A percentile compares a stretch with the other conserved stretches of the same genome.
Conservation (phyloP, 106 monocot species). For the Alisma plantagoaquatica region DNA sequence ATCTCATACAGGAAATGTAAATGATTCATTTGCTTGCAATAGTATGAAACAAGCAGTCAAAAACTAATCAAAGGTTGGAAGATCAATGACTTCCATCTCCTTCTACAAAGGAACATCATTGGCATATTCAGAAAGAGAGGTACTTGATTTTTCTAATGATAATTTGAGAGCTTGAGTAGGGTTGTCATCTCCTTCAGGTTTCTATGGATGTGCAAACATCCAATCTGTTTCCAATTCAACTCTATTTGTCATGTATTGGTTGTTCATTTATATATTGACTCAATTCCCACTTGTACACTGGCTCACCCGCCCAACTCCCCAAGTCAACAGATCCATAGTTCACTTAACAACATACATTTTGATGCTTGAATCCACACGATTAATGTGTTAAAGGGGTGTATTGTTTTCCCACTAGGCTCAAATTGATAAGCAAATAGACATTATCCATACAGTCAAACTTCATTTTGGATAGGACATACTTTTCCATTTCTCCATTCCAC, state of each 20-base stretch:
- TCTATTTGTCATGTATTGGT: slow-evolving; percentile 89
- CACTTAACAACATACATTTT: no score
- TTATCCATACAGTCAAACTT: no score
- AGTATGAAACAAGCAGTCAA: slow-evolving; percentile 64
- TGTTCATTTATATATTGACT: no score
- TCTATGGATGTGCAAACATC: slow-evolving; percentile 93
- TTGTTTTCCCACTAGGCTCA: no score
- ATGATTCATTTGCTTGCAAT: slow-evolving; percentile 63
- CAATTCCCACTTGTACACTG: no score
- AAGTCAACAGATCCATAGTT: no score
- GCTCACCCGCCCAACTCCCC: no score
- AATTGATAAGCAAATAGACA: no score
- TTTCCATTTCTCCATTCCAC: no score
- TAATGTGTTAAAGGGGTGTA: no score
- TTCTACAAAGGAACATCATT: slow-evolving; percentile 17
- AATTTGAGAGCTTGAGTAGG: slow-evolving; percentile 96
- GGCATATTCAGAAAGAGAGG: slow-evolving; percentile 36
- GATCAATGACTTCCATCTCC: slow-evolving; percentile 44
- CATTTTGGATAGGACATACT: no score
- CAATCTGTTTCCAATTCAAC: slow-evolving; percentile 96
- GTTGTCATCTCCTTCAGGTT: slow-evolving; percentile 96
- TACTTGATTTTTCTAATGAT: slow-evolving; percentile 72
- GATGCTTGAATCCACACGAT: no score
- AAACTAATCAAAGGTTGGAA: slow-evolving; percentile 79
- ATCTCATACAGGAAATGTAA: slow-evolving; percentile 79